phyloP scores from a whole-genome alignment of 2,329 filamentous ascomycete genomes.

The Fusarium sp. region DNA sequence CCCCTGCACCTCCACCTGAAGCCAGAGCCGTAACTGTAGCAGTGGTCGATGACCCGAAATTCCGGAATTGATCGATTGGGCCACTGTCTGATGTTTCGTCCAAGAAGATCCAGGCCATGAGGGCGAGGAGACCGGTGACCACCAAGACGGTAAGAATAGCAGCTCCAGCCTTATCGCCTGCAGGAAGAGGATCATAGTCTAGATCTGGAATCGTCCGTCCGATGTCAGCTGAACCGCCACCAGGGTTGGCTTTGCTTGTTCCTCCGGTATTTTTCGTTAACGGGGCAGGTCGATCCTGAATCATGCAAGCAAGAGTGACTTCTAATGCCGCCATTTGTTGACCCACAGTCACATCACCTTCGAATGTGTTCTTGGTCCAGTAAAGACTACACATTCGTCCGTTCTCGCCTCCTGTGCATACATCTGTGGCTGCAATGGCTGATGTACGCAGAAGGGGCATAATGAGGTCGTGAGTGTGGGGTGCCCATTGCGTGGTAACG shows the following conservation, averaged over 20 bases:
- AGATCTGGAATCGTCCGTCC: conserved; percentile 52
- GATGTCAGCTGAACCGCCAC: conserved; percentile 60
- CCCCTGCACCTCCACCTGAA: conserved; percentile 40
- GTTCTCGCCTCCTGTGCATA: conserved; percentile 69
- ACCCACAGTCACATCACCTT: conserved; percentile 72
- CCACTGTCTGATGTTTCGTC: conserved; percentile 59
- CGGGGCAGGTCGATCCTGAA: conserved; percentile 57
- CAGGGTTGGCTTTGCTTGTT: conserved; percentile 63
- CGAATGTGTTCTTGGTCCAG: conserved; percentile 68
- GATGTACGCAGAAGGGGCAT: conserved; percentile 66
- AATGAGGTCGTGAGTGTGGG: conserved; percentile 65
- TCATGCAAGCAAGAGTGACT: conserved; percentile 71
- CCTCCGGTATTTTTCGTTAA: conserved; percentile 67
- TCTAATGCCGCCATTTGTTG: conserved; percentile 79
- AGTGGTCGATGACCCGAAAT: conserved; percentile 38
- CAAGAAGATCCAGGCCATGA: conserved; percentile 61
- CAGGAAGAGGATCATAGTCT: conserved; percentile 54
- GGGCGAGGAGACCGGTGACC: conserved; percentile 65
- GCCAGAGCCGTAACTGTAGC: conserved; percentile 40
- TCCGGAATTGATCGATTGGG: conserved; percentile 49
- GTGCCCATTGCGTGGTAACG: conserved; percentile 71
- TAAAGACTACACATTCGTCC: conserved; percentile 70
- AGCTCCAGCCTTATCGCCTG: conserved; percentile 75
- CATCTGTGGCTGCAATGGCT: conserved; percentile 66
- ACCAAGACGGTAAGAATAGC: conserved; percentile 71